Evolutionary conservation across 2,329 filamentous ascomycete species (phyloP).

Genomic region (Polytolypa hystricis): DNA sequence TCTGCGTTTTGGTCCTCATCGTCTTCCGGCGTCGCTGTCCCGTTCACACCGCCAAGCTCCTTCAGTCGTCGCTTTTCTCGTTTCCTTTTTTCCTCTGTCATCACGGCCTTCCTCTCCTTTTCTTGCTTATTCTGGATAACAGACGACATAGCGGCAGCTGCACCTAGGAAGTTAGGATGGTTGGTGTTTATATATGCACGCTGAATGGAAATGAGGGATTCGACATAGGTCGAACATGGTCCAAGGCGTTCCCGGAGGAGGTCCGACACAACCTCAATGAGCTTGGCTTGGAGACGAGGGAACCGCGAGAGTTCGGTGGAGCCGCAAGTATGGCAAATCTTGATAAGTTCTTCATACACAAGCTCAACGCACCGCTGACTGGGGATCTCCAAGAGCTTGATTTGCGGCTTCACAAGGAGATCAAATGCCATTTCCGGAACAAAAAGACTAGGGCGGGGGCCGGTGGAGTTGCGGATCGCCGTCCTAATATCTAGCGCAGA

Average conservation of each 20-base stretch:
- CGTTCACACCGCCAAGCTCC: slow-evolving; percentile 68
- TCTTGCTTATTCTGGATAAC: slow-evolving; percentile 94
- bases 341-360: slow-evolving; percentile 97
- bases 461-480: slow-evolving; percentile 94
- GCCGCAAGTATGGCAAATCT: slow-evolving; percentile 97
- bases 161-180: slow-evolving; percentile 95
- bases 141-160: slow-evolving; percentile 92
- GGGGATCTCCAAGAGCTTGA: slow-evolving; percentile 88
- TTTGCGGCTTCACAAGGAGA: slow-evolving; percentile 93
- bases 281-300: slow-evolving; percentile 84
- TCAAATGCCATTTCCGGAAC: slow-evolving; percentile 97
- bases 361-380: slow-evolving; percentile 95
- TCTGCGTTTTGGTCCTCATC: slow-evolving; percentile 43
- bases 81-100: slow-evolving; percentile 76
- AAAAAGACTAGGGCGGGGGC: slow-evolving; percentile 87
- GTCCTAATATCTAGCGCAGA: slow-evolving; percentile 92
- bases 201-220: slow-evolving; percentile 94
- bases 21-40: slow-evolving; percentile 54
- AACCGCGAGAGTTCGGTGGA: slow-evolving; percentile 88
- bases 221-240: slow-evolving; percentile 80
- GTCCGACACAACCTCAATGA: slow-evolving; percentile 97
- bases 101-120: slow-evolving; percentile 67
- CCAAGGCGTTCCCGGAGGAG: slow-evolving; percentile 84
- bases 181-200: slow-evolving; percentile 99
- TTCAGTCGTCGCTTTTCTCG: slow-evolving; percentile 73